Evolutionary conservation across 257 asterid genomes (phyloP), one percentile per base, ranked within the genome.

Genomic region (Vinca minor): DNA sequence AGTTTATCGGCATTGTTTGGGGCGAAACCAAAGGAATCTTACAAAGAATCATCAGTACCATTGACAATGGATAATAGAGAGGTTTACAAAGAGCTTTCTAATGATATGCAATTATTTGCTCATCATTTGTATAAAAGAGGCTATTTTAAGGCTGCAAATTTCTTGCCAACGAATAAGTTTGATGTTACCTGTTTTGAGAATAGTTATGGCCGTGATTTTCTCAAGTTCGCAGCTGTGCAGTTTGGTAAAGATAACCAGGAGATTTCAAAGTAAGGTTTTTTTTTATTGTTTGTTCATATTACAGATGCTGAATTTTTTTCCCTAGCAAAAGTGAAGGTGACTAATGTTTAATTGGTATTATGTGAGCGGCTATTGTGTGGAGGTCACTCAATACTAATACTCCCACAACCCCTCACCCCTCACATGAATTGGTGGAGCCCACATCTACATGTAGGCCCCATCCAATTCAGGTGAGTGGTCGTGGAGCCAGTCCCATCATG

Each of bases 191-290:
- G 74, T 56, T 91, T 88, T 17, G 80, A 77, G 80, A 59, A 39
- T 69, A 72, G 87, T 34, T 82, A 80, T 68, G 86, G 80, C 35
- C 86, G 88, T 14, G 80, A 76, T 12, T 85, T 74, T 71, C 66
- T 91, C 18, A 82, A 81, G 80, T 72, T 38, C 32, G 94, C 85
- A 15, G 94, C 94, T 13, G 77, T 69, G 58, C 80, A 78, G 53
- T 86, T 88, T 74, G 96, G 90, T 1, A 76, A 59, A 63, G 85
- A 88, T 64, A 82, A 86, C 64, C 84, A 71, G 68, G 86, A 84
- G 68, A 71, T 91, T 71, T 85, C 92, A 45, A 81, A 84, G 98
- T 88, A 77, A 83, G 91, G 15, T 66, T 45, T 7, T 66, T 45
- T 7, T 13, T 52, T 21, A 1, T 63, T 45, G 63, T 71, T n/a